phyloP scores from a whole-genome alignment of 2,329 filamentous ascomycete genomes.

The Talaromyces funiculosus region DNA sequence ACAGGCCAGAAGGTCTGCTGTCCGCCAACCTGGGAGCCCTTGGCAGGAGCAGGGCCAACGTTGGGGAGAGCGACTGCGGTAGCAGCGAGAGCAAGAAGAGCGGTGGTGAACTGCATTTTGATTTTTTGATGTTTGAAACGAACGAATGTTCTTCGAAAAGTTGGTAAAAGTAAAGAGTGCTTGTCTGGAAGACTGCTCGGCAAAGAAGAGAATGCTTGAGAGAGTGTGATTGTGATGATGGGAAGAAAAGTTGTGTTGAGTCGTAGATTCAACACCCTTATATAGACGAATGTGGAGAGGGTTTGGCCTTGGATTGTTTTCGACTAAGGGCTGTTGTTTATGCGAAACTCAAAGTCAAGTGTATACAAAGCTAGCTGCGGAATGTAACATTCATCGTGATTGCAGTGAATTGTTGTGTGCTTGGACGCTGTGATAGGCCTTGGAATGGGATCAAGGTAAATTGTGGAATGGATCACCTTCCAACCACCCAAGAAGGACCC shows the following conservation, averaged over 20 bases:
- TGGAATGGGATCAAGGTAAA: constrained; percentile 12
- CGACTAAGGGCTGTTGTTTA: constrained; percentile 12
- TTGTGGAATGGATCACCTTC: constrained; percentile 24
- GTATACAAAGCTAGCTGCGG: constrained; percentile 19
- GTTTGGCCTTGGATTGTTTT: constrained; percentile 13
- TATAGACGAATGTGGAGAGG: constrained; percentile 29
- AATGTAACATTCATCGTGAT: constrained; percentile 28
- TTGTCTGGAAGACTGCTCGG: constrained; percentile 17
- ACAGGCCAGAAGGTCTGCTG: constrained; percentile 31
- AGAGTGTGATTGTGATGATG: constrained; percentile 24
- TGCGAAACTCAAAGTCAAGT: background rate
- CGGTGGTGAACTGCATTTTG: constrained; percentile 36
- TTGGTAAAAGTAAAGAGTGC: constrained; percentile 19
- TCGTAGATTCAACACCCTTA: constrained; percentile 23
- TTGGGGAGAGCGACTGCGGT: constrained; percentile 28
- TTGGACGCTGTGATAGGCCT: constrained; percentile 7
- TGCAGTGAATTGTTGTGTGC: constrained; percentile 15
- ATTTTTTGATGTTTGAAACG: constrained; percentile 19
- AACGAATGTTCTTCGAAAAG: constrained; percentile 10
- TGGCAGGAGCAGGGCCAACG: constrained; percentile 16
- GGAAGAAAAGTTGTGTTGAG: constrained; percentile 14
- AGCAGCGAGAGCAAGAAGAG: constrained; percentile 32
- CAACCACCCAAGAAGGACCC: background rate
- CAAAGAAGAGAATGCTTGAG: constrained; percentile 20
- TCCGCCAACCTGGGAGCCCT: constrained; percentile 21